Conservation (phyloP, 208 protist species). For the Acanthamoeba castellanii region DNA sequence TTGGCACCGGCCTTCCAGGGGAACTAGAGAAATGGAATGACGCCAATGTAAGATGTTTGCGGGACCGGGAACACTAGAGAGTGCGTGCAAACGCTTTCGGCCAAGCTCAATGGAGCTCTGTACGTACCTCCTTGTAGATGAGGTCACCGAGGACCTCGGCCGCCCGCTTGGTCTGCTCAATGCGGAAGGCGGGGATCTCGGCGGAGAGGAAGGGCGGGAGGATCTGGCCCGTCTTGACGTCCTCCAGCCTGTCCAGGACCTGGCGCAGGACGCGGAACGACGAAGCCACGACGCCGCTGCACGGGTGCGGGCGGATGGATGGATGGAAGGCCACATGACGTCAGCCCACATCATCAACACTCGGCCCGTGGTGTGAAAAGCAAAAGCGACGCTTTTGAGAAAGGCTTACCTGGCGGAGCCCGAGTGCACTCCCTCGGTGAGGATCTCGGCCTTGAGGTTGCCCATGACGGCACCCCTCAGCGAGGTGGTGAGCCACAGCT, state of each 20-base stretch:
- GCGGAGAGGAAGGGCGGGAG: slow-evolving; percentile 90
- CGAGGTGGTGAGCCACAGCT: slow-evolving; percentile 94
- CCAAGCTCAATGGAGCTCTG: neutral
- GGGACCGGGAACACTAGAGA: neutral
- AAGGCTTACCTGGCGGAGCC: slow-evolving; percentile 42
- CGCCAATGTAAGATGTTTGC: neutral
- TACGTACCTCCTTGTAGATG: slow-evolving; percentile 41
- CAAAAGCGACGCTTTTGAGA: neutral
- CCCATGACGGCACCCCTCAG: slow-evolving; percentile 59
- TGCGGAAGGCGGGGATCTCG: slow-evolving; percentile 92
- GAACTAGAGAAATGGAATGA: slow-evolving; percentile 77
- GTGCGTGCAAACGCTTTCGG: neutral
- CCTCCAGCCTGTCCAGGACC: slow-evolving; percentile 95
- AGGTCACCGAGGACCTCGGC: slow-evolving; percentile 81
- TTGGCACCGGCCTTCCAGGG: slow-evolving; percentile 73
- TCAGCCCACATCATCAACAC: slow-evolving; percentile 87
- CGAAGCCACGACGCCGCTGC: slow-evolving; percentile 95
- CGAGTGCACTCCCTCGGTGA: slow-evolving; percentile 74
- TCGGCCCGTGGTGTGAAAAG: too few species aligned
- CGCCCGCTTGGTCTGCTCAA: slow-evolving; percentile 84
- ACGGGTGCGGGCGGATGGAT: slow-evolving; percentile 87
- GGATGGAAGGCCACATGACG: slow-evolving; percentile 92
- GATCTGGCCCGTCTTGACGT: slow-evolving; percentile 94
- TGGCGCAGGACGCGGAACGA: slow-evolving; percentile 94
- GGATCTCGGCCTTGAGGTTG: slow-evolving; percentile 54